Base-by-base conservation (phyloP, 2,329 filamentous ascomycete species). In the Diaporthe amygdali region DNA sequence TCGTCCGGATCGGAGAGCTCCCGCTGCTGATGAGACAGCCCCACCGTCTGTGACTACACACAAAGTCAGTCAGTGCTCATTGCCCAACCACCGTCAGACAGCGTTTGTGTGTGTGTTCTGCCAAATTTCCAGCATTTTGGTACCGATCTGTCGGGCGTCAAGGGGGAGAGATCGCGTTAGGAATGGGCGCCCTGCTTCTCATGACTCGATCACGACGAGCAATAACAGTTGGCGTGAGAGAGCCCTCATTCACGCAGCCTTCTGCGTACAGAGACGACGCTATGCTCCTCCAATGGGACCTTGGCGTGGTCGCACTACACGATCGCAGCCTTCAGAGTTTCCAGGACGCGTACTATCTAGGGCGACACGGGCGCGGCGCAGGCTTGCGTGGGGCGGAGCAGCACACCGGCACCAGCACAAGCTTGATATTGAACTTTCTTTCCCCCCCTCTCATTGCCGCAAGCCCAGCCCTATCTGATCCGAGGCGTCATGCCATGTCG, bases 361-460 rank as follows among this genome's bases (percentile, higher is more conserved):
- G 52, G n/a, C 66, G 39, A 68, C 66, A 68, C 39, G 51, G 52
- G 41, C 25, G 39, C 66, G 66, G 66, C 52, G 66, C 52, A 68
- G 66, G 15, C 52, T 46, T 44, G 30, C 25, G 44, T 46, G 66
- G 15, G 66, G 66, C 66, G 66, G 25, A 59, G 66, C 66, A 68
- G 14, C 51, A 27, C 22, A 9, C 22, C 14, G n/a, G 14, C 15
- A 7, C 30, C n/a, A 54, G 30, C 41, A 39, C 54, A 51, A 41
- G 46, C 63, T 39, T 10, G 34, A 52, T 41, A 34, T 27, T 25
- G 47, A 17, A 39, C 37, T 39, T 44, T 25, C 39, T 15, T 39
- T 49, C 4, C 41, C 39, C 14, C 15, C 10, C 47, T 12, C 17
- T 44, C 27, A 56, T n/a, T 47, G 39, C 56, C 56, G 39, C 56